These are phyloP conservation scores for Lentinula raphanica DNA, from an alignment of 768 basidiomycete species.

Conservation along the genomic window DNA sequence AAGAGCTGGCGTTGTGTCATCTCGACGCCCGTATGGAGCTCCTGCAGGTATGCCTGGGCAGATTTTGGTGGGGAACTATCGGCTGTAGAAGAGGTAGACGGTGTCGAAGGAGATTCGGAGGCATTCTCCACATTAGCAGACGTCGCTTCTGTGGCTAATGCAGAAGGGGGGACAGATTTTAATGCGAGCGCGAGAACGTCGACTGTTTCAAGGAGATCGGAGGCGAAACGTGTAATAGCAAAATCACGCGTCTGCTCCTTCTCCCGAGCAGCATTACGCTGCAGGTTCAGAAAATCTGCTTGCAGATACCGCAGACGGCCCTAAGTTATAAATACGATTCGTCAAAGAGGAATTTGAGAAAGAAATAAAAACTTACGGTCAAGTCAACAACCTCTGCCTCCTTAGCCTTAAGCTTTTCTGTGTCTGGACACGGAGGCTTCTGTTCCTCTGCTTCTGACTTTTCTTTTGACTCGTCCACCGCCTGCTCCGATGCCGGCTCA, in stretches of 20 bases:
- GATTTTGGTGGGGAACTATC: slow-evolving; percentile 43
- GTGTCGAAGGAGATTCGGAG: slow-evolving; percentile 16
- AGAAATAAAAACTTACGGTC: slow-evolving; percentile 49
- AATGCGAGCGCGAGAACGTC: slow-evolving; percentile 86
- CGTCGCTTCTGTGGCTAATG: slow-evolving; percentile 25
- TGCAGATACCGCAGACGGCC: slow-evolving; percentile 85
- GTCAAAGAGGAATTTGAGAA: background rate
- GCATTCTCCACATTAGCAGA: slow-evolving; percentile 12
- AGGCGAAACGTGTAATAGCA: slow-evolving; percentile 87
- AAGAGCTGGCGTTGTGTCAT: slow-evolving; percentile 88
- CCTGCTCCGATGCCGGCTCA: slow-evolving; percentile 5
- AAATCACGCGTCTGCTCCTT: slow-evolving; percentile 90
- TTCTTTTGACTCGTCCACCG: slow-evolving; percentile 23
- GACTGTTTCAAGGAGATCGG: slow-evolving; percentile 83
- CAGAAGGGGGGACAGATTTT: slow-evolving; percentile 64
- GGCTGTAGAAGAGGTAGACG: slow-evolving; percentile 21
- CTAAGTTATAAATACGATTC: slow-evolving; percentile 41
- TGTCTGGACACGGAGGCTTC: slow-evolving; percentile 26
- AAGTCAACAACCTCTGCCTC: slow-evolving; percentile 79
- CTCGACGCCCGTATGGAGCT: slow-evolving; percentile 82
- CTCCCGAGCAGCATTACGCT: slow-evolving; percentile 86
- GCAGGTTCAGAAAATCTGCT: slow-evolving; percentile 94
- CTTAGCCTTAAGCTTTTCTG: slow-evolving; percentile 71
- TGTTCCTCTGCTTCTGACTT: slow-evolving; percentile 18
- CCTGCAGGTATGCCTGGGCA: slow-evolving; percentile 52